Evolutionary conservation across 2,329 filamentous ascomycete species (phyloP), one percentile per base, ranked within the genome.

Genomic region (Plenodomus biglobosus): DNA sequence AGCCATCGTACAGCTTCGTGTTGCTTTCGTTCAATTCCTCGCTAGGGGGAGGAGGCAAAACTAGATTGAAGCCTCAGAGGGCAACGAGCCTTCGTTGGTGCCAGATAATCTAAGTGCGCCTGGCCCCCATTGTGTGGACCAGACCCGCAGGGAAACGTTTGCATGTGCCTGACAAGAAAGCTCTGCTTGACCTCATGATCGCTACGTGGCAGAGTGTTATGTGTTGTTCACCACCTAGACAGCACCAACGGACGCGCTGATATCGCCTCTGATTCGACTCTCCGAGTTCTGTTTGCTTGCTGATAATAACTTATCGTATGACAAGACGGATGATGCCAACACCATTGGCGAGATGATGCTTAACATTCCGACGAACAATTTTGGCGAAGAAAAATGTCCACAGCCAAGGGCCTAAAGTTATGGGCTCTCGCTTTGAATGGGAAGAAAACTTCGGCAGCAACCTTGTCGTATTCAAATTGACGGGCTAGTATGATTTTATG

Each of bases 11-110:
- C 70, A 74, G 38, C 48, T 75, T 15, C 69, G 69, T 8, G 66
- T 73, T 38, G 65, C 68, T 11, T 42, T 75, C 32, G 53, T 71
- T 11, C 63, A 70, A 16, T 69, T 74, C 22, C 54, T 74, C 8
- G 64, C 48, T 3, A 58, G 51, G 32, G 53, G 52, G 40, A 46
- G 35, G 13, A 53, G 45, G 17, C 44, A 56, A 2, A 54, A 46
- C 27, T 11, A 15, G 8, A 15, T 15, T 4, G 35, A 37, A 15
- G 19, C n/a, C 7, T 55, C 11, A 47, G 37, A 1, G 55, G 55
- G 40, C 55, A 60, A 36, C 46, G 61, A 10, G 61, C 61, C 10
- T 57, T 58, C 41, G 52, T 65, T 13, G 61, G 62, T 6, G 53
- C 55, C 11, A 38, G 6, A 47, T 43, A n/a, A 41, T 35, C 59